Conservation (phyloP, 2,329 filamentous ascomycete species). For the Diaporthe capsici region DNA sequence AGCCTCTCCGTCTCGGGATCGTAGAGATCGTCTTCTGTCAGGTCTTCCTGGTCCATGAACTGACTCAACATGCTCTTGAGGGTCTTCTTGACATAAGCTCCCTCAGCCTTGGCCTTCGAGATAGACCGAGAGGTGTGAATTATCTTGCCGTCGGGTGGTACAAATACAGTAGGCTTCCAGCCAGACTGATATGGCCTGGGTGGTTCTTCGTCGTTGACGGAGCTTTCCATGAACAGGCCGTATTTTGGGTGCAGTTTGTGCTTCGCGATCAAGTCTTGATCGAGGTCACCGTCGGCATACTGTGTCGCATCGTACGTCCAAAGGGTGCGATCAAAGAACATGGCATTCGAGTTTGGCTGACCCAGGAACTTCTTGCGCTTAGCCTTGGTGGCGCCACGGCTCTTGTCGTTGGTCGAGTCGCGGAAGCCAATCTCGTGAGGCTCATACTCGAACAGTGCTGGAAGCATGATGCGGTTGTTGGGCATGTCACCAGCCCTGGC, state of each 20-base stretch:
- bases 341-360: conserved; percentile 66
- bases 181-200: conserved; percentile 59
- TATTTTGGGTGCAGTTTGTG: conserved; percentile 67
- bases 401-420: conserved; percentile 69
- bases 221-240: conserved; percentile 65
- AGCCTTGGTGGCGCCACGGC: conserved; percentile 65
- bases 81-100: conserved; percentile 43
- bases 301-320: conserved; percentile 66
- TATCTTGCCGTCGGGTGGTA: conserved; percentile 63
- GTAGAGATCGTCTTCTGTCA: conserved; percentile 44
- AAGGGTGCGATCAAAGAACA: conserved; percentile 69
- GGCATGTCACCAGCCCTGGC: conserved; percentile 55
- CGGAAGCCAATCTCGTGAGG: conserved; percentile 71
- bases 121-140: conserved; percentile 60
- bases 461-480: conserved; percentile 69
- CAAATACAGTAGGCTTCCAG: conserved; percentile 63
- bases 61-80: conserved; percentile 43
- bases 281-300: conserved; percentile 64
- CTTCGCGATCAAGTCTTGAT: conserved; percentile 63
- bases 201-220: conserved; percentile 60
- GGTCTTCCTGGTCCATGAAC: conserved; percentile 46
- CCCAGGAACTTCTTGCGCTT: conserved; percentile 68
- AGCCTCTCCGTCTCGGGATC: conserved; percentile 43
- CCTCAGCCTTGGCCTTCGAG: conserved; percentile 41
- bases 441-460: conserved; percentile 62